phyloP scores from a whole-genome alignment of 2,329 filamentous ascomycete species.

The Chrysoporthe austroafricana region DNA sequence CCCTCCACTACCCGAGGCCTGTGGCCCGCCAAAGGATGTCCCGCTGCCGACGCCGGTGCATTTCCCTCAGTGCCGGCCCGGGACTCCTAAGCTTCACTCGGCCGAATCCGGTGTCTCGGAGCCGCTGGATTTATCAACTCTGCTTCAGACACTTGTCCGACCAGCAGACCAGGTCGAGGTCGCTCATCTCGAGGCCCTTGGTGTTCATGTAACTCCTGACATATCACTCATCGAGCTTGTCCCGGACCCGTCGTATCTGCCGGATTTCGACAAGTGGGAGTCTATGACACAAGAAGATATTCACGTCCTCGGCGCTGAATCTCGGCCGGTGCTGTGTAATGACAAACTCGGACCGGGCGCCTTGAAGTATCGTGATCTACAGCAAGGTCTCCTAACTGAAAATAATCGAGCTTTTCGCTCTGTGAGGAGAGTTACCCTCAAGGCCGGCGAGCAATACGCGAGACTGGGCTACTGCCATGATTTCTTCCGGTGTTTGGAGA shows the following conservation, averaged over 20 bases:
- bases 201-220: conserved; percentile 58
- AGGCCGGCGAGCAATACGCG: conserved; percentile 55
- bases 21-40: conserved; percentile 51
- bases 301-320: conserved; percentile 51
- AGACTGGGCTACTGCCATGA: conserved; percentile 67
- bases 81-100: conserved; percentile 27
- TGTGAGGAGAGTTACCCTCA: conserved; percentile 60
- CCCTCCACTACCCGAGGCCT: conserved; percentile 28
- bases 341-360: conserved; percentile 60
- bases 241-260: conserved; percentile 57
- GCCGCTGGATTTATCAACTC: conserved; percentile 39
- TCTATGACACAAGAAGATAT: conserved; percentile 53
- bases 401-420: conserved; percentile 66
- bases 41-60: conserved; percentile 60
- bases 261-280: conserved; percentile 58
- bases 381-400: conserved; percentile 56
- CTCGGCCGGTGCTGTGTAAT: conserved; percentile 54
- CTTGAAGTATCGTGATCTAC: conserved; percentile 61
- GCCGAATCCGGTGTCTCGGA: conserved; percentile 12
- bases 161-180: conserved; percentile 50
- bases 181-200: conserved; percentile 60
- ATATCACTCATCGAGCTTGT: conserved; percentile 53
- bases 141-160: conserved; percentile 59
- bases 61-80: conserved; percentile 50
- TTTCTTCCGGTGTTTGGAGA: conserved; percentile 66